Evolutionary conservation across 2,329 filamentous ascomycete genomes (phyloP), one percentile per base, ranked within the genome.

Genomic region (Aspergillus cejpii): DNA sequence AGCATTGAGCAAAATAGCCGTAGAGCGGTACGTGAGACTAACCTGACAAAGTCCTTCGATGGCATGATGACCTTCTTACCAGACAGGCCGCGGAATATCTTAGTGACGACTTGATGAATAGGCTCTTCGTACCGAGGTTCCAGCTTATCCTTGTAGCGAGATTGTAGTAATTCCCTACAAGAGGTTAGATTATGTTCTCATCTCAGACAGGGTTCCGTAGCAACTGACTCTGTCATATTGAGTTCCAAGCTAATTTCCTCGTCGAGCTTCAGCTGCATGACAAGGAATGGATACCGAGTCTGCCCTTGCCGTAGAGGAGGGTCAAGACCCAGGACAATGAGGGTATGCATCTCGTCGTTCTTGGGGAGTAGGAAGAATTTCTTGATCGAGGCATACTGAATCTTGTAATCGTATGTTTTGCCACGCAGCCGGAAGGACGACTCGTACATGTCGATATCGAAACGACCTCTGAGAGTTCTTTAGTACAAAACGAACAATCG

Each of bases 331-430:
- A 98, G 84, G 52, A 88, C 91, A 54, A 98, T 87, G 74, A 98
- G 85, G 55, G 86, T 90, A 65, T 98, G 92, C 58, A 92, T 81
- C 56, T 98, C 92, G 66, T 98, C 92, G n/a, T 92, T 92, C 73
- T 98, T 98, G 38, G 92, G 92, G 5, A 98, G 81, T 23, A 97
- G 80, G 83, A 98, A 96, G 66, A 97, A 97, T 68, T 97, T 97
- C 76, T 98, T 98, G 72, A 97, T 89, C 39, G 84, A 82, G 46
- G 96, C 87, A 70, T 96, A 98, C 67, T 96, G 89, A 55, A 98
- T 97, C 79, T 98, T 98, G 81, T 98, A 98, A 74, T 98, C 94
- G 75, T 98, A 98, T 19, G 92, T 98, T 74, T 98, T 98, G 61
- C 92, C 92, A 54, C 92, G 91, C 50, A 98, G 79, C 51, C 92